These are phyloP conservation scores for Oehlia diaphana DNA, from an alignment of 192 early-diverging fungal genomes.

Conservation along the genomic window DNA sequence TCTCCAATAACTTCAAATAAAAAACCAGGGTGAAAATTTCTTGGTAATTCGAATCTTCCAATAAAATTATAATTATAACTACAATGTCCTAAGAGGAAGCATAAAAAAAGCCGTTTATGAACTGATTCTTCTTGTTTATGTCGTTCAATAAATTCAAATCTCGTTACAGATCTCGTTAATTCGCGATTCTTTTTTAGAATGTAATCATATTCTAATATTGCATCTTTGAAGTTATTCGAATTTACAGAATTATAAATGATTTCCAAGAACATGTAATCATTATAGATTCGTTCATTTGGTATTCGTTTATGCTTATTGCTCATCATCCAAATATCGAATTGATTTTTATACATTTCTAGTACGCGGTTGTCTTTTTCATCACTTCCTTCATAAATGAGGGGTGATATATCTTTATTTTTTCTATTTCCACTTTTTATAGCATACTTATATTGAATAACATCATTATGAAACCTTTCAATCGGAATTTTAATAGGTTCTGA, in stretches of 20 bases:
- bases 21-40: background rate
- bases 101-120: background rate
- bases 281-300: background rate
- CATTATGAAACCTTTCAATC: background rate
- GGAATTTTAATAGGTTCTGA: background rate
- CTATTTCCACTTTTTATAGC: background rate
- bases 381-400: background rate
- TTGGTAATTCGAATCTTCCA: background rate
- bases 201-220: background rate
- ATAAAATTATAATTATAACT: background rate
- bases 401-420: background rate
- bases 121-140: background rate
- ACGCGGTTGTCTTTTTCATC: background rate
- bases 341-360: background rate
- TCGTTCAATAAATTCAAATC: background rate
- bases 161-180: background rate
- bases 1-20: background rate
- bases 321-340: background rate
- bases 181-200: background rate
- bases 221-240: background rate
- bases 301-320: background rate
- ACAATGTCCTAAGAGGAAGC: background rate
- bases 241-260: background rate
- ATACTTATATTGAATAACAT: background rate
- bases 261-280: background rate